A percentile compares a stretch with the other conserved stretches of the same genome.
phyloP scores from a whole-genome alignment of 2,329 filamentous ascomycete genomes.

The Aspergillus udagawae region DNA sequence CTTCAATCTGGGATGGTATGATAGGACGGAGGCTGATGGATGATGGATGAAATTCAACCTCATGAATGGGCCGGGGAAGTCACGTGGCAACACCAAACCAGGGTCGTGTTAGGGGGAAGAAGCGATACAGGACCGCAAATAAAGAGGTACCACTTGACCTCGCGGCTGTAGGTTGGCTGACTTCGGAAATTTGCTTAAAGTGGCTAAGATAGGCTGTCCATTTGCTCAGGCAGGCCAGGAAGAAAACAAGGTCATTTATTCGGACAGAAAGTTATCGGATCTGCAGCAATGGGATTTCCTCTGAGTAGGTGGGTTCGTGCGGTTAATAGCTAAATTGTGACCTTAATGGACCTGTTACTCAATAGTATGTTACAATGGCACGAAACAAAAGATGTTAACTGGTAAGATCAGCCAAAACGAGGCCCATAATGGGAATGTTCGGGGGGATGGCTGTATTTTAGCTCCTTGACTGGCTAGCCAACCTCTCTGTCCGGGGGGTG shows the following conservation, averaged over 20 bases:
- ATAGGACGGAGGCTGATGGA: conserved; percentile 21
- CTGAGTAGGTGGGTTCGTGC: not conserved
- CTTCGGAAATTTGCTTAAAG: not conserved
- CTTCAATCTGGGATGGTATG: not conserved
- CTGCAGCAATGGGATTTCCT: not conserved
- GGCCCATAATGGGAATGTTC: not conserved
- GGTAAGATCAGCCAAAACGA: not conserved
- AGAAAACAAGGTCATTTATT: not conserved
- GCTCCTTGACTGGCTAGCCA: conserved; percentile 8
- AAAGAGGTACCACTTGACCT: not conserved
- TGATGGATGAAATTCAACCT: not conserved
- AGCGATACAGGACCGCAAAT: not conserved
- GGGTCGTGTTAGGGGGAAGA: not conserved
- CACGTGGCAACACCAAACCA: not conserved
- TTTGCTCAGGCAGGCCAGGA: too few relatives aligned
- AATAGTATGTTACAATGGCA: not conserved
- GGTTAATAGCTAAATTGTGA: not conserved
- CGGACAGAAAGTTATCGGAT: not conserved
- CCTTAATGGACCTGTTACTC: not conserved
- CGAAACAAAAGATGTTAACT: not conserved
- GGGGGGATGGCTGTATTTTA: conserved; percentile 3
- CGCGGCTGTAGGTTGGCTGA: not conserved
- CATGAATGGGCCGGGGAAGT: not conserved
- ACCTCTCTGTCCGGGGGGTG: conserved; percentile 4
- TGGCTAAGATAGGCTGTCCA: not conserved